Percentiles rank a stretch among this genome's conserved stretches.
Conservation (phyloP, 345 rosid genomes). For the Salix udensis region DNA sequence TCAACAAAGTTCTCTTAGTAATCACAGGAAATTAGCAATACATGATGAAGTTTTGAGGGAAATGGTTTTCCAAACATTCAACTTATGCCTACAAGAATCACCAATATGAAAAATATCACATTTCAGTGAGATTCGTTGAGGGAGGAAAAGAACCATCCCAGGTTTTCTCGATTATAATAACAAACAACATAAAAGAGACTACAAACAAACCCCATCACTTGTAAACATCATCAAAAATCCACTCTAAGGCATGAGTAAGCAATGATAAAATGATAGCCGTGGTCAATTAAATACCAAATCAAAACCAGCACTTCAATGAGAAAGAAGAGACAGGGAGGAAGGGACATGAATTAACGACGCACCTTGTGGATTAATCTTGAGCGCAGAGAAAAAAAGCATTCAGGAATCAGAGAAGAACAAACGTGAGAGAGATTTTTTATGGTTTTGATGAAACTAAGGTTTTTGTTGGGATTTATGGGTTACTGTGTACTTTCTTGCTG, state of each 20-base stretch:
- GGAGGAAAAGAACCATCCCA: background rate
- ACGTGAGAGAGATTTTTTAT: too few species aligned
- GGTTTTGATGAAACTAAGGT: background rate
- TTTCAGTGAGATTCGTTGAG: background rate
- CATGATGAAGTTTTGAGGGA: background rate
- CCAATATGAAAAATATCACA: background rate
- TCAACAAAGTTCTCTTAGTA: background rate
- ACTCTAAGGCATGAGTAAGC: too few species aligned
- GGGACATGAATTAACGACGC: background rate
- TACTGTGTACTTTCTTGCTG: background rate
- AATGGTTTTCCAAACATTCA: background rate
- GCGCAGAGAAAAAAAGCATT: background rate
- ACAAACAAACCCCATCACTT: background rate
- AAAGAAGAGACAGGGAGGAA: background rate
- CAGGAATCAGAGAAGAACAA: background rate
- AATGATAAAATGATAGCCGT: background rate
- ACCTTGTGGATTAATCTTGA: slow-evolving; percentile 5
- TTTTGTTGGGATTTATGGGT: background rate
- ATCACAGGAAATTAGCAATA: background rate
- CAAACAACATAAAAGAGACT: background rate
- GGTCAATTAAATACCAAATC: background rate
- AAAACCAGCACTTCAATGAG: background rate
- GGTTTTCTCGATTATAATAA: background rate
- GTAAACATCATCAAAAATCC: background rate
- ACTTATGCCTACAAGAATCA: background rate